Percentiles rank a stretch among this genome's conserved stretches.
Evolutionary conservation across 2,329 filamentous ascomycete genomes (phyloP).

Genomic region (Scytalidium lignicola): DNA sequence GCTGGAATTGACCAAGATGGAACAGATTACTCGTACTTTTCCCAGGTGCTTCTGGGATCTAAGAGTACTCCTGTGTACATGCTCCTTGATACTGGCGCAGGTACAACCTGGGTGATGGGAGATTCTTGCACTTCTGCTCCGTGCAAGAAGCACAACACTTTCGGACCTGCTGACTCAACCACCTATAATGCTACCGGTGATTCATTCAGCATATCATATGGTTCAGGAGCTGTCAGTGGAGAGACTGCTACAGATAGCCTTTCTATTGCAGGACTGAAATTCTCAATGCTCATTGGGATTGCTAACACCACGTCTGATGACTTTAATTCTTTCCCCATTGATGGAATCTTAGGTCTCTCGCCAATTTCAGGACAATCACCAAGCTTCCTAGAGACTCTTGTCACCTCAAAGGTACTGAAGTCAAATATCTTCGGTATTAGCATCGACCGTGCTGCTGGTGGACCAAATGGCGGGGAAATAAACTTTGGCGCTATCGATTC

Average conservation of each 20-base stretch:
- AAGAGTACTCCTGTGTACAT: constrained; percentile 50
- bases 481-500: constrained; percentile 69
- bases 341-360: constrained; percentile 79
- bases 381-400: constrained; percentile 62
- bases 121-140: constrained; percentile 59
- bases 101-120: constrained; percentile 81
- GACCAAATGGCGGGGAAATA: constrained; percentile 66
- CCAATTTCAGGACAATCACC: constrained; percentile 49
- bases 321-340: constrained; percentile 75
- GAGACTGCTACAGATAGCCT: constrained; percentile 61
- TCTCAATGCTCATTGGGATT: constrained; percentile 66
- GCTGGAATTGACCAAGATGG: constrained; percentile 59
- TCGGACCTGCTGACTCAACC: constrained; percentile 60
- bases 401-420: constrained; percentile 49
- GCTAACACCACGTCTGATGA: constrained; percentile 67
- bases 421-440: constrained; percentile 67
- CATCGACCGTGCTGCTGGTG: constrained; percentile 62
- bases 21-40: constrained; percentile 61
- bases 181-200: constrained; percentile 50
- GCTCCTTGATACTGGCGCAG: constrained; percentile 62
- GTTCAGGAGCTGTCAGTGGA: constrained; percentile 69
- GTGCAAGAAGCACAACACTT: constrained; percentile 66
- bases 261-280: constrained; percentile 57
- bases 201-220: constrained; percentile 66
- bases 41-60: constrained; percentile 52